A percentile compares a stretch with the other conserved stretches of the same genome.
Conservation (phyloP, 164 flowering plant species). For the Buxus sempervirens region DNA sequence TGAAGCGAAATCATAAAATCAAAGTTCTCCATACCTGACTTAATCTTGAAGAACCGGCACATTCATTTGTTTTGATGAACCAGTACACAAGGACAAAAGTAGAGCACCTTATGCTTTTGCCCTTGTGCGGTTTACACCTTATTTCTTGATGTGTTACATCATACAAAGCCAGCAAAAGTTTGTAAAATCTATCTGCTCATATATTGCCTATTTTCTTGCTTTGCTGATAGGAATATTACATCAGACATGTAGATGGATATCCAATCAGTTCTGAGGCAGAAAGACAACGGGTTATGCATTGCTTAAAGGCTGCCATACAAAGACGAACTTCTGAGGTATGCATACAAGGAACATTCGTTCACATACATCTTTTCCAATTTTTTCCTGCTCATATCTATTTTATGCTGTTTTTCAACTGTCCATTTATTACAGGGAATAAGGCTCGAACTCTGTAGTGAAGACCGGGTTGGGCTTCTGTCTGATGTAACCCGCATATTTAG, state of each 20-base stretch:
- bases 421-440: conserved; percentile 63
- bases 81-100: no score
- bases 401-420: background rate
- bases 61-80: background rate
- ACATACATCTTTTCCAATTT: background rate
- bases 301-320: conserved; percentile 82
- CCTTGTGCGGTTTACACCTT: background rate
- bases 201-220: conserved; percentile 1
- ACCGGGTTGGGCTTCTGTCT: conserved; percentile 65
- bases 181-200: background rate
- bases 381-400: background rate
- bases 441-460: conserved; percentile 79
- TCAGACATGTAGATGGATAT: conserved; percentile 81
- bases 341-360: background rate
- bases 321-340: conserved; percentile 81
- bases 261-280: conserved; percentile 92
- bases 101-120: no score
- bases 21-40: background rate
- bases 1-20: background rate
- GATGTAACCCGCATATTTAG: conserved; percentile 92
- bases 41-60: background rate
- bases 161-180: background rate
- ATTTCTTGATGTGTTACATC: background rate
- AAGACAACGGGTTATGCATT: conserved; percentile 72
- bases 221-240: conserved; percentile 64